Percentiles rank a stretch among this genome's conserved stretches.
phyloP scores from a whole-genome alignment of 1,284 basidiomycete genomes.

The Microbotryum violaceum region DNA sequence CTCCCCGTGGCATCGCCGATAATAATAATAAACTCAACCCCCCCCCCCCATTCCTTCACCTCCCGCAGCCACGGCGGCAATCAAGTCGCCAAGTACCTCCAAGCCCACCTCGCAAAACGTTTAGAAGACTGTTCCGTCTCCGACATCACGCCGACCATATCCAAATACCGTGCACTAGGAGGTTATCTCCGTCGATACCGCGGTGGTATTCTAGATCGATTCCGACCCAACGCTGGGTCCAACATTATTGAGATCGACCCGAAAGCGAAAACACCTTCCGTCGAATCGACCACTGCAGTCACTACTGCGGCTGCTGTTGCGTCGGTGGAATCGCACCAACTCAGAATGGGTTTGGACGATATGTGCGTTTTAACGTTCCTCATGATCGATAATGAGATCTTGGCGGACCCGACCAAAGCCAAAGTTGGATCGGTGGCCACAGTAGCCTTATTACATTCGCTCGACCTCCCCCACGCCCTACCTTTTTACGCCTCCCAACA shows the following conservation, averaged over 20 bases:
- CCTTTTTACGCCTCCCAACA: constrained; percentile 41
- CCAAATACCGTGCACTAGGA: constrained; percentile 45
- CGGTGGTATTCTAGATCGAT: constrained; percentile 56
- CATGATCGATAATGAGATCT: constrained; percentile 65
- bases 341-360: constrained; percentile 66
- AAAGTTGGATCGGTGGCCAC: constrained; percentile 77
- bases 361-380: constrained; percentile 77
- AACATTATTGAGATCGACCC: constrained; percentile 6
- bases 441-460: constrained; percentile 75
- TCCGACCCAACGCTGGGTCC: constrained; percentile 5
- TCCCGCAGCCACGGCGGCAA: constrained; percentile 64
- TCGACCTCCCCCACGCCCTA: constrained; percentile 51
- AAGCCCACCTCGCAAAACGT: constrained; percentile 66
- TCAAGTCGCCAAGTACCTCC: constrained; percentile 64
- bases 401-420: constrained; percentile 49
- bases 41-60: constrained; percentile 15
- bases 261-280: not conserved
- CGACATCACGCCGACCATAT: constrained; percentile 66
- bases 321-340: constrained; percentile 17
- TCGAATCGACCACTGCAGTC: constrained; percentile 32
- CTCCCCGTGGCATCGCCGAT: too few relatives aligned
- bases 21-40: too few relatives aligned
- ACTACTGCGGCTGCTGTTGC: constrained; percentile 30
- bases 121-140: constrained; percentile 65
- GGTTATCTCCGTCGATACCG: constrained; percentile 83